A percentile compares a stretch with the other conserved stretches of the same genome.
These are phyloP conservation scores for Ensete ventricosum DNA, from an alignment of 176 grass and related monocot species.

Conservation along the genomic window DNA sequence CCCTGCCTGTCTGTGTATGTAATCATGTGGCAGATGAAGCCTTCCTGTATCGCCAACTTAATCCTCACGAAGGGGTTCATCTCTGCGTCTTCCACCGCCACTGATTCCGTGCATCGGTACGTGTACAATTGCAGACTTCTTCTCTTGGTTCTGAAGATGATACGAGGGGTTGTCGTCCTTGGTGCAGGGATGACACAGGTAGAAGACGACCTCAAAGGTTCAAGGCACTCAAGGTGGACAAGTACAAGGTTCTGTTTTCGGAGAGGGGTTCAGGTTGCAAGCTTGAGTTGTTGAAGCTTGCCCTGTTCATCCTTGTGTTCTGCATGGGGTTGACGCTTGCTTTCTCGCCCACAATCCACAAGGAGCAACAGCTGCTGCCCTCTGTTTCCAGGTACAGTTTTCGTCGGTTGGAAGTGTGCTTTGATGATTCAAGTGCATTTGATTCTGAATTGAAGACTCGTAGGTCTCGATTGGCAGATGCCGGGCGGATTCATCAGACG, in stretches of 20 bases:
- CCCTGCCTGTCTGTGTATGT: too few species aligned
- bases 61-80: too few species aligned
- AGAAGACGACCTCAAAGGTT: too few species aligned
- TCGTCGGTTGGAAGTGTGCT: not conserved
- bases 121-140: too few species aligned
- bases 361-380: not conserved
- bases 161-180: too few species aligned
- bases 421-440: not conserved
- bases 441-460: not conserved
- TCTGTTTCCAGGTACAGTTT: not conserved
- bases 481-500: not conserved
- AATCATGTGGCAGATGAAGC: too few species aligned
- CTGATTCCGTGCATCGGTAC: too few species aligned
- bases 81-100: too few species aligned
- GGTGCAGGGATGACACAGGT: too few species aligned
- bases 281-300: conserved; percentile 3
- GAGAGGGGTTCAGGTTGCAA: not conserved
- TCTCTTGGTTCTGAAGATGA: too few species aligned
- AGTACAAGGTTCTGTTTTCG: not conserved
- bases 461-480: not conserved
- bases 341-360: not conserved
- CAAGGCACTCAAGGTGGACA: not conserved
- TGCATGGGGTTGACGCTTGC: not conserved
- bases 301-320: not conserved
- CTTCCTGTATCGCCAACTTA: too few species aligned